A percentile compares a stretch with the other conserved stretches of the same genome.
phyloP scores from a whole-genome alignment of 1,284 basidiomycete genomes.

The Ganoderma sp. region DNA sequence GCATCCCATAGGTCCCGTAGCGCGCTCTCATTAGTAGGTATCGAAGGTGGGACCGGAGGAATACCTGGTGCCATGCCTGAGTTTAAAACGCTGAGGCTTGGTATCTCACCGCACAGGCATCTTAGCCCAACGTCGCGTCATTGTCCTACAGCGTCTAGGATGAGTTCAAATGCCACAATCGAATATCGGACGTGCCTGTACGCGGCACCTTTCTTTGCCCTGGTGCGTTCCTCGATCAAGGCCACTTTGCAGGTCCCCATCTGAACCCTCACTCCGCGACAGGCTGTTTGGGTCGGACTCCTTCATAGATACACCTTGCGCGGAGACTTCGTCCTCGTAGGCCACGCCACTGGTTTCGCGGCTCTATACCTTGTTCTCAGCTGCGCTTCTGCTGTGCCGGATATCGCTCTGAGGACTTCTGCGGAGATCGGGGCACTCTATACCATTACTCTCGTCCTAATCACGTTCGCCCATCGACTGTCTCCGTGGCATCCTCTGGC shows the following conservation, averaged over 20 bases:
- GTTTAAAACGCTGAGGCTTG: no score
- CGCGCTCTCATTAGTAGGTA: no score
- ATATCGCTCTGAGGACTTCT: not conserved
- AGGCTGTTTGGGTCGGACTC: not conserved
- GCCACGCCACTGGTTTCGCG: not conserved
- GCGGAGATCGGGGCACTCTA: not conserved
- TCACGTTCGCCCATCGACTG: constrained; percentile 11
- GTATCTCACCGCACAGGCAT: no score
- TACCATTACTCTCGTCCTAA: not conserved
- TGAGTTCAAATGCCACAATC: not conserved
- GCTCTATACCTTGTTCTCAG: not conserved
- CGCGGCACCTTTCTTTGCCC: not conserved
- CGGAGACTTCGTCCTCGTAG: not conserved
- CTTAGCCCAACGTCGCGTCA: no score
- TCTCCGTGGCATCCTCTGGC: constrained; percentile 19
- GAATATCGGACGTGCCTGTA: not conserved
- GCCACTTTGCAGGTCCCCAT: not conserved
- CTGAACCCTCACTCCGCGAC: not conserved
- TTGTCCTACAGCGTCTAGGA: not conserved
- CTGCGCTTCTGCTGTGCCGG: not conserved
- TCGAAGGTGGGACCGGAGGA: no score
- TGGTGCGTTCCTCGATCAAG: not conserved
- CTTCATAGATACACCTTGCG: not conserved
- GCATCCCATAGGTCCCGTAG: no score
- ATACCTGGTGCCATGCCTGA: no score